Base-by-base conservation (phyloP, 1,139 yeast genomes). In the Yamadazyma sp. region DNA sequence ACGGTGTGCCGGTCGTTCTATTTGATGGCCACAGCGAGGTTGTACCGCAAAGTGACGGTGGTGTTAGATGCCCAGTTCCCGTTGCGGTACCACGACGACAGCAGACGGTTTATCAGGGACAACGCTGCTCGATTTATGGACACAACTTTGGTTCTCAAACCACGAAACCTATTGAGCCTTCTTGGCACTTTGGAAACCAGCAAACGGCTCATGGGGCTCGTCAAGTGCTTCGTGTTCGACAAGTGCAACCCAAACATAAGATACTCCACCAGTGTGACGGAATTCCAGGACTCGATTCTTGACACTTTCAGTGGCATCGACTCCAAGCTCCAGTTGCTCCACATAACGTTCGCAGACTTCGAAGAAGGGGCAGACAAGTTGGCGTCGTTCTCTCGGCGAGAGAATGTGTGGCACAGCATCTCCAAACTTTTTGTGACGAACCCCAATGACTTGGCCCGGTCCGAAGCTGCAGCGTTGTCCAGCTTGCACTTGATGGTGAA, bases 141-240 rank as follows among this genome's bases (percentile, higher is more conserved):
- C 39, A 53, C 62, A 12, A 41, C 70, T 2, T 40, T 68, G 20
- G 61, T 68, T 12, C 42, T 63, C 12, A 42, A 45, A 12, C 38
- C 53, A 12, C 41, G 40, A 3, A 53, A 51, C 28, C 45, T 66
- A 28, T 25, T 51, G 30, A 40, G 40, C 37, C 62, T 66, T 37
- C 40, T 62, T 10, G 40, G 48, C 5, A 38, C 59, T 1, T 39
- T 67, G 15, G 43, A 50, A 10, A 18, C 40, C 9, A 58, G 58
- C 40, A 50, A 51, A 2, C 20, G 37, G 2, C 49, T 64, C 37
- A 41, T 65, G 2, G 58, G 55, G 24, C 50, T 50, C 28, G 51
- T 68, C 38, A 55, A 55, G 42, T 62, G 50, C 39, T 66, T 68
- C 42, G 58, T 65, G 11, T 66, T 67, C 48, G 73, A 66, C 42